Base-by-base conservation (phyloP, 768 basidiomycete genomes). In the Leccinum barrowsii region DNA sequence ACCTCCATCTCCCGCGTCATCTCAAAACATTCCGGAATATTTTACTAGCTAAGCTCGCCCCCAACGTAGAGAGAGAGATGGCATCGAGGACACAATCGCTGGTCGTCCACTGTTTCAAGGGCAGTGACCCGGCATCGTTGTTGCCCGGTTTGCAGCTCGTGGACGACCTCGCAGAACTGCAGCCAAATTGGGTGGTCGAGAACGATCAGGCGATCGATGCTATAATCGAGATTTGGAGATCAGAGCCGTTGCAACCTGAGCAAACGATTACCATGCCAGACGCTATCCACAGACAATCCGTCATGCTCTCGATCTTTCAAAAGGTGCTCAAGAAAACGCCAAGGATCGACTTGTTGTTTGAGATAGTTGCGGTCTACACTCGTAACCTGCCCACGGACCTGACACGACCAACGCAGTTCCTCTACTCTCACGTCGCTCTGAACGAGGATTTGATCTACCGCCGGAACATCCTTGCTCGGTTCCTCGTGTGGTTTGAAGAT, bases 321-420 rank as follows among this genome's bases (percentile, higher is more conserved):
- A 82, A 83, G 54, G 83, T 84, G 0, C 77, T 93, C 49, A 78
- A 85, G 62, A 80, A 83, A 54, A 80, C 82, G n/a, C 84, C 86
- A 46, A 88, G 92, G 48, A 82, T 97, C 50, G 92, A 96, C 65
- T 76, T 99, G 7, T 75, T 98, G 10, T 97, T 97, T 71, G 93
- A 95, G 57, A 77, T 97, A 37, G 85, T 92, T 50, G 84, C 85
- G 11, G 75, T 94, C 50, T 98, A 87, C 74, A 85, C 87, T 24
- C 86, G 88, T 62, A 82, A 86, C 59, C 80, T 91, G 10, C 86
- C 90, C 5, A 84, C 94, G 71, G 95, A 98, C 68, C 77, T 91
- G 17, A 83, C 92, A 30, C 82, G 78, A 44, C 78, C 90, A 17
- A 86, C 89, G 0, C 86, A 87, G 56, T 98, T 97, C 78, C 81